These are phyloP conservation scores for Sambucus nigra DNA, from an alignment of 129 eudicot genomes.

Conservation along the genomic window DNA sequence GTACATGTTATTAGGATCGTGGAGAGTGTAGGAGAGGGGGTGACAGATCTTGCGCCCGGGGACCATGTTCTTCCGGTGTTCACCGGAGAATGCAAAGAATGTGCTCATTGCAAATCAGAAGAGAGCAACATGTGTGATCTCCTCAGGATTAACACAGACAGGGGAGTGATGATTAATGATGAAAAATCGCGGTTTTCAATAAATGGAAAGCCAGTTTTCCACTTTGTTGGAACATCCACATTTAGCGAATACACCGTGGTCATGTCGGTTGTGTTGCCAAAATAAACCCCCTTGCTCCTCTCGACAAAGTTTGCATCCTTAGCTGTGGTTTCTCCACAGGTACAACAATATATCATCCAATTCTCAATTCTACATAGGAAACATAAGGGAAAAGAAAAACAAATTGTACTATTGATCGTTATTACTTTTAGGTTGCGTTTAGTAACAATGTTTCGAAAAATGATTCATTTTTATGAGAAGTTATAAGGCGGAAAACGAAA, in stretches of 20 bases:
- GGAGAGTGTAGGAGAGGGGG: constrained; percentile 91
- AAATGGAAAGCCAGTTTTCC: constrained; percentile 65
- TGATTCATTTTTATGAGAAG: too few species aligned
- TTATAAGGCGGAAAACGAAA: too few species aligned
- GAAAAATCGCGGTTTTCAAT: constrained; percentile 55
- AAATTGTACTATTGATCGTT: too few species aligned
- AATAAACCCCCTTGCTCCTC: constrained; percentile 72
- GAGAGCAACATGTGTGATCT: constrained; percentile 91
- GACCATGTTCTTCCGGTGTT: constrained; percentile 91
- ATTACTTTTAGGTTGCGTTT: not conserved
- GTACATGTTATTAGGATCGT: constrained; percentile 34
- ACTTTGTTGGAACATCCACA: constrained; percentile 79
- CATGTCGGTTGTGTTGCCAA: constrained; percentile 80
- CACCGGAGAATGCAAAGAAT: constrained; percentile 79
- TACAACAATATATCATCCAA: constrained; percentile 5
- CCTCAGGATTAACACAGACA: constrained; percentile 67
- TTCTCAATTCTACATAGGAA: too few species aligned
- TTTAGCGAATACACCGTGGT: constrained; percentile 80
- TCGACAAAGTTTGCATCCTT: constrained; percentile 78
- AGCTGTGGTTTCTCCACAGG: constrained; percentile 94
- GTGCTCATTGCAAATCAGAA: constrained; percentile 73
- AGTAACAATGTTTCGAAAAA: too few species aligned
- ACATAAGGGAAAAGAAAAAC: too few species aligned
- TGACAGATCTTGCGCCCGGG: constrained; percentile 59
- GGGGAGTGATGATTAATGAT: constrained; percentile 76